Evolutionary conservation across 2,329 filamentous ascomycete genomes (phyloP).

Genomic region (Podosphaera xanthii): DNA sequence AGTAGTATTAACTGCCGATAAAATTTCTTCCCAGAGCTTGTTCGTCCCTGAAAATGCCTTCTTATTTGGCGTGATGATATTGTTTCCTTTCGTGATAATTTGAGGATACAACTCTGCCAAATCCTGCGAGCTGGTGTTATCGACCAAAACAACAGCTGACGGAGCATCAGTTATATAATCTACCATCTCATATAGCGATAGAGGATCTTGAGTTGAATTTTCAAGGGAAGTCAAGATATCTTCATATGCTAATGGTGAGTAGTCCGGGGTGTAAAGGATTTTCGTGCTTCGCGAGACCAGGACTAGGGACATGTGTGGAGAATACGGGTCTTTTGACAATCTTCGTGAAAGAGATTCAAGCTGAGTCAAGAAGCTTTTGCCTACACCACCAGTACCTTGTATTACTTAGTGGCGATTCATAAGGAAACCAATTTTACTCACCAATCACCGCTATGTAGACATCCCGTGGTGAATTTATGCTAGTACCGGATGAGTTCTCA

Average conservation of each 20-base stretch:
- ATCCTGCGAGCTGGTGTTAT: conserved; percentile 84
- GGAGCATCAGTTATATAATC: conserved; percentile 62
- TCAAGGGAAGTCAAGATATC: conserved; percentile 38
- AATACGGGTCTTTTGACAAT: conserved; percentile 26
- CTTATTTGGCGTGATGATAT: conserved; percentile 92
- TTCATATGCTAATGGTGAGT: conserved; percentile 40
- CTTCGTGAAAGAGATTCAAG: conserved; percentile 44
- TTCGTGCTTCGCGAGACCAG: conserved; percentile 74
- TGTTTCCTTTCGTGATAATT: conserved; percentile 63
- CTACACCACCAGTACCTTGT: conserved; percentile 74
- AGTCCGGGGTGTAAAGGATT: conserved; percentile 52
- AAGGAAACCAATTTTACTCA: conserved; percentile 9
- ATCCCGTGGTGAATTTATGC: neutral
- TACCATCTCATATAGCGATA: conserved; percentile 34
- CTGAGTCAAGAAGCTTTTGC: conserved; percentile 73
- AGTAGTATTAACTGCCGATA: conserved; percentile 42
- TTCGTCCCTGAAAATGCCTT: conserved; percentile 80
- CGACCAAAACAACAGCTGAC: conserved; percentile 60
- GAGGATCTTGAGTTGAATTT: conserved; percentile 30
- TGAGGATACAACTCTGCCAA: conserved; percentile 65
- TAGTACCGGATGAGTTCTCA: neutral
- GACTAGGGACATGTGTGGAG: conserved; percentile 42
- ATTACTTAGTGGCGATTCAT: conserved; percentile 6
- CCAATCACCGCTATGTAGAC: conserved; percentile 24
- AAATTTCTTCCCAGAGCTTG: conserved; percentile 71